Base-by-base conservation (phyloP, 2,329 filamentous ascomycete species). In the Trichoderma breve region DNA sequence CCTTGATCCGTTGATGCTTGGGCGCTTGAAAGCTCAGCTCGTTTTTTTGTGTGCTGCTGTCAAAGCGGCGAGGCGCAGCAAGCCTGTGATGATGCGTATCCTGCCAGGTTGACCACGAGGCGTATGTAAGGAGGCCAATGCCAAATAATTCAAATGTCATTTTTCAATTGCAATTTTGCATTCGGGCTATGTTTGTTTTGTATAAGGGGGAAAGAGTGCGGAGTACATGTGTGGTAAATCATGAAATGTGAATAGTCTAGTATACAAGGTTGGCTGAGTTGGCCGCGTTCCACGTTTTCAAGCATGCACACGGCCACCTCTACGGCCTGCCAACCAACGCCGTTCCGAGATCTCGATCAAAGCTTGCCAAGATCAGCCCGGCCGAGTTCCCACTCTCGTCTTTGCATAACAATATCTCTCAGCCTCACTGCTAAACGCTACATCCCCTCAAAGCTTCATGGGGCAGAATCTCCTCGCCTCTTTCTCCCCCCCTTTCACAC, bases 51-150 rank as follows among this genome's bases (percentile, higher is more conserved):
- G 24, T 26, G 24, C 55, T 21, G 30, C 32, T 24, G 66, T 69
- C 66, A 58, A 69, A 51, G 66, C 66, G 55, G 18, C 57, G 66
- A 69, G 66, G 66, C 66, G 66, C 66, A 69, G 66, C 66, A 69
- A 14, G 26, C 36, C 55, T 14, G 26, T 58, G 55, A 32, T 36
- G 47, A 32, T 28, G 18, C 21, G 11, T 39, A 39, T 57, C 39
- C 39, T 69, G 39, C 39, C 15, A 36, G 66, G 66, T 61, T 61
- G 66, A 69, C 57, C 28, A 62, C 57, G n/a, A 34, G 55, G 66
- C 66, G 21, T 28, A 14, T 24, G 39, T 28, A 51, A 34, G 30
- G 9, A 39, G 5, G 4, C 26, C n/a, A 18, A 34, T 24, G 28
- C 30, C 21, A 21, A 7, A 9, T n/a, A 3, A 7, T 63, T 36